phyloP scores from a whole-genome alignment of 345 rosid species.

The Corymbia maculata region DNA sequence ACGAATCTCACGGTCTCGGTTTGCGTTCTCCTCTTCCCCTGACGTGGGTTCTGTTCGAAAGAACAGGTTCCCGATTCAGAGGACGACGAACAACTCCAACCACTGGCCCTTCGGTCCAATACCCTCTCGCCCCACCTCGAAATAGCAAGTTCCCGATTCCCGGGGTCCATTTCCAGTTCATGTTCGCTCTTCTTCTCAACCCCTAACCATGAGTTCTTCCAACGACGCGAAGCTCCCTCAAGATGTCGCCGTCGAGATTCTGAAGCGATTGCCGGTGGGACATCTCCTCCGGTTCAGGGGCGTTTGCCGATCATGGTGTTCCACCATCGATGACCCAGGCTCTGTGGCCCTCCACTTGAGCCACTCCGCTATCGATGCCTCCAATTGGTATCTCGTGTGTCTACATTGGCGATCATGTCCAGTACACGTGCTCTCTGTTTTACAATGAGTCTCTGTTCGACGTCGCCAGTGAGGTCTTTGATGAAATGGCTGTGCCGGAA shows the following conservation, averaged over 20 bases:
- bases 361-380: neutral
- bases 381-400: neutral
- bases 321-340: neutral
- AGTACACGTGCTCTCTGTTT: neutral
- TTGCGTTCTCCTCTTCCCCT: neutral
- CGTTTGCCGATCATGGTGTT: too few species aligned
- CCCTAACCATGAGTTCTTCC: neutral
- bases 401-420: neutral
- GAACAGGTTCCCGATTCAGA: neutral
- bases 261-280: too few species aligned
- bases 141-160: neutral
- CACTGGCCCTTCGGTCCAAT: too few species aligned
- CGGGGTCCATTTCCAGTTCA: neutral
- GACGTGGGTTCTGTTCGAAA: neutral
- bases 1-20: neutral
- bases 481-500: neutral
- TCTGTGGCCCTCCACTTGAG: neutral
- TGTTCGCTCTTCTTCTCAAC: neutral
- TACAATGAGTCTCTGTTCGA: neutral
- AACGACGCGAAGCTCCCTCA: neutral
- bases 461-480: neutral
- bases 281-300: too few species aligned
- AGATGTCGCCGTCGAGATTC: neutral
- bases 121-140: neutral
- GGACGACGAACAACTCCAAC: too few species aligned